Evolutionary conservation across 2,329 filamentous ascomycete genomes (phyloP), one percentile per base, ranked within the genome.

Genomic region (Hymenoscyphus occultus): DNA sequence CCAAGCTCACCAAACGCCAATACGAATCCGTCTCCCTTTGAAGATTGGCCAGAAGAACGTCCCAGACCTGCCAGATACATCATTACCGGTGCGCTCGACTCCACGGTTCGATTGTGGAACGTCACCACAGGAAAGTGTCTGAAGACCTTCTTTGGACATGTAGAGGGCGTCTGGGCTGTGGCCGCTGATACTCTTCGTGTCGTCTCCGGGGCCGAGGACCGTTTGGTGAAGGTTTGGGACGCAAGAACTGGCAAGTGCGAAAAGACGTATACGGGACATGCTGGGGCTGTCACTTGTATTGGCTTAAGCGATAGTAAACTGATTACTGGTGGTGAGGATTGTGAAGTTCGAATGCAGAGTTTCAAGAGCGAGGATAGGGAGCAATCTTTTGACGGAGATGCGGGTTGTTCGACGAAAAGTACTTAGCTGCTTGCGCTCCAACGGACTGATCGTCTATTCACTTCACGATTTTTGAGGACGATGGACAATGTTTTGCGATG

Each of bases 181-280:
- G 92, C 91, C 0, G 94, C 91, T 2, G 94, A 98, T 77, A 93
- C 90, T 0, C 80, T 98, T 22, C 87, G 95, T 12, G 87, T 97
- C 16, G 92, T 98, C 14, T 92, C 90, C 19, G 94, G 93, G 0
- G 91, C 92, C 12, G 93, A 98, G 76, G 95, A 99, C 78, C 89
- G 92, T 54, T 96, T 94, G 87, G 91, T 97, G 72, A 98, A 98
- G 80, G 87, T 91, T 39, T 99, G 95, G 95, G 94, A 98, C 78
- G 91, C 94, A 16, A 83, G 93, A 64, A 93, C 91, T 1, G 95
- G 95, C 35, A 92, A 91, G 74, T 97, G 93, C 77, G 93, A 98
- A 76, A 84, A 93, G 59, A 98, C 93, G 2, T 94, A 97, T 74
- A 93, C 92, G 2, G 93, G 93, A 0, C 95, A 98, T 77, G 86